These are phyloP conservation scores for Coemansia sp. DNA, from an alignment of 192 early-diverging fungal genomes.

Conservation along the genomic window DNA sequence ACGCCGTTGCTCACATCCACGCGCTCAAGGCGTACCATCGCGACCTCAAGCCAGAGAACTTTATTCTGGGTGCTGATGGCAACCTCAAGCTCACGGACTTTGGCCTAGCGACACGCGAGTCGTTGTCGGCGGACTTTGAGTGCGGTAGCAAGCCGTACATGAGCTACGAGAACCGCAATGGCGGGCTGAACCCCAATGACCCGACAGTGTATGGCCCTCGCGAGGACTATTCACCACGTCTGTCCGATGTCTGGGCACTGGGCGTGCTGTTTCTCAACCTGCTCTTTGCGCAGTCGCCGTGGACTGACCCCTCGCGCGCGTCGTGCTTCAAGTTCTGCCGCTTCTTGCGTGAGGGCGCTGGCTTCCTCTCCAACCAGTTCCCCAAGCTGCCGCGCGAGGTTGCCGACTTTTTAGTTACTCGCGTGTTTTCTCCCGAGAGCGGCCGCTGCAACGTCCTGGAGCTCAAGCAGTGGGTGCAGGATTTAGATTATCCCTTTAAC, in stretches of 20 bases:
- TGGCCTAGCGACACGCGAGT: conserved; percentile 83
- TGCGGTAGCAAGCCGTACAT: conserved; percentile 80
- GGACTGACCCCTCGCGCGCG: conserved; percentile 63
- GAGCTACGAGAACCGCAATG: conserved; percentile 64
- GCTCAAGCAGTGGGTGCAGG: conserved; percentile 55
- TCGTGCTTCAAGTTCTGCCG: conserved; percentile 61
- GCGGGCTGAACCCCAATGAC: conserved; percentile 47
- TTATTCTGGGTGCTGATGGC: conserved; percentile 62
- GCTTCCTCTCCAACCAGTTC: conserved; percentile 60
- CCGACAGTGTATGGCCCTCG: conserved; percentile 52
- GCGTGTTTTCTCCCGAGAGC: conserved; percentile 61
- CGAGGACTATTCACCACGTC: conserved; percentile 59
- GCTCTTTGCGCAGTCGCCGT: conserved; percentile 69
- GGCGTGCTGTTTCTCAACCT: conserved; percentile 73
- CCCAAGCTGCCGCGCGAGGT: conserved; percentile 59
- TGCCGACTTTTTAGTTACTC: conserved; percentile 60
- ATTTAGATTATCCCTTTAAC: conserved; percentile 46
- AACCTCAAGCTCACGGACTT: conserved; percentile 88
- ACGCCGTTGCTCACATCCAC: conserved; percentile 78
- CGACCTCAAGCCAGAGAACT: conserved; percentile 85
- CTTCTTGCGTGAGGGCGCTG: conserved; percentile 60
- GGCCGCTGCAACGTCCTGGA: conserved; percentile 56
- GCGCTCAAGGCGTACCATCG: conserved; percentile 80
- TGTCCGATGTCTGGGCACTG: conserved; percentile 71
- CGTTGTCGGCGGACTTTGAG: conserved; percentile 79